A percentile compares a stretch with the other conserved stretches of the same genome.
phyloP scores from a whole-genome alignment of 1,284 basidiomycete genomes.

The Cutaneotrichosporon cyanovorans region DNA sequence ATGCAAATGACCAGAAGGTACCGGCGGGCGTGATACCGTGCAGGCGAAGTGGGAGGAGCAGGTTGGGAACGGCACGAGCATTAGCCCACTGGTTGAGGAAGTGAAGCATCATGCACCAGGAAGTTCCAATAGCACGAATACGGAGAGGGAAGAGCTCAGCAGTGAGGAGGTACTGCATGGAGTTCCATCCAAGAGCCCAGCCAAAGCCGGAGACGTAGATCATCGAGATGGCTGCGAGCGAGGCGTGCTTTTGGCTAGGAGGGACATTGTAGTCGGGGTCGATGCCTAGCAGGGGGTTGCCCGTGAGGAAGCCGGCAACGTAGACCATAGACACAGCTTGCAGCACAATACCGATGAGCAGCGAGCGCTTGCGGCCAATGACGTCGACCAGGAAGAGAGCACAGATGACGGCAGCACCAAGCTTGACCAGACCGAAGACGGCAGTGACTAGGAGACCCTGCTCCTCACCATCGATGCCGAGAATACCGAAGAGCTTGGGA shows the following conservation, averaged over 20 bases:
- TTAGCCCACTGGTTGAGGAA: constrained; percentile 1
- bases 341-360: constrained; percentile 8
- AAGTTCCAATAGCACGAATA: not conserved
- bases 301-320: constrained; percentile 9
- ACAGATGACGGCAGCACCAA: constrained; percentile 6
- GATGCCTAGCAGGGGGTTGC: constrained; percentile 2
- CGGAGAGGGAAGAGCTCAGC: constrained; percentile 10
- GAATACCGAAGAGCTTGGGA: constrained; percentile 9
- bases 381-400: constrained; percentile 14
- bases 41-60: constrained; percentile 1
- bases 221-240: constrained; percentile 7
- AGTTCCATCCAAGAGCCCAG: constrained; percentile 10
- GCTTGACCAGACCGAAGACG: constrained; percentile 13
- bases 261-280: constrained; percentile 5
- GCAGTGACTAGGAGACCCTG: constrained; percentile 7
- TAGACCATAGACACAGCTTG: constrained; percentile 10
- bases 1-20: constrained; percentile 27
- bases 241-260: not conserved
- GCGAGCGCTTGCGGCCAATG: constrained; percentile 12
- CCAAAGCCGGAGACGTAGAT: constrained; percentile 12
- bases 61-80: constrained; percentile 12
- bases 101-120: not conserved
- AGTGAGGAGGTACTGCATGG: constrained; percentile 10
- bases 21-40: constrained; percentile 15
- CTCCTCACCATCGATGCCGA: constrained; percentile 7